phyloP scores from a whole-genome alignment of 257 asterid species.

The Rauvolfia tetraphylla region DNA sequence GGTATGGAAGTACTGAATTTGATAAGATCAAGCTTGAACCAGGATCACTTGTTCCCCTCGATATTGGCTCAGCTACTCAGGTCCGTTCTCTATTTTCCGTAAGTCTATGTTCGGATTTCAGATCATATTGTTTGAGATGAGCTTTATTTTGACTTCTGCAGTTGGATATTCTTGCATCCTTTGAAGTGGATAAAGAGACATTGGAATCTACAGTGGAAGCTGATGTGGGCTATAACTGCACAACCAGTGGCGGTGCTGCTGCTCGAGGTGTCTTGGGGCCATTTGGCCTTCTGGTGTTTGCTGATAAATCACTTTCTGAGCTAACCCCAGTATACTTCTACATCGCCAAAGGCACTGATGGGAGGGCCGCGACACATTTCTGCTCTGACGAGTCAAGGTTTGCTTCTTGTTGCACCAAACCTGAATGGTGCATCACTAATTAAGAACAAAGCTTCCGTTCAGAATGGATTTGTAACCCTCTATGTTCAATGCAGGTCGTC shows the following conservation, averaged over 20 bases:
- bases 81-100: constrained; percentile 21
- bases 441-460: neutral
- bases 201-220: constrained; percentile 29
- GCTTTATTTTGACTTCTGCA: constrained; percentile 25
- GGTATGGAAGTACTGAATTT: constrained; percentile 41
- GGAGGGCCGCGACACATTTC: constrained; percentile 49
- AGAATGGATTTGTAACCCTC: neutral
- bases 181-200: constrained; percentile 41
- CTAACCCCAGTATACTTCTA: constrained; percentile 73
- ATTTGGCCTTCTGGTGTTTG: constrained; percentile 67
- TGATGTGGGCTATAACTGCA: constrained; percentile 41
- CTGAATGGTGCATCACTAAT: neutral
- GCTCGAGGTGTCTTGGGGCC: constrained; percentile 73
- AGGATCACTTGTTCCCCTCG: constrained; percentile 62
- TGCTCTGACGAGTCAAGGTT: constrained; percentile 75
- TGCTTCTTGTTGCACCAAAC: constrained; percentile 4
- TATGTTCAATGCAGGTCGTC: constrained; percentile 55
- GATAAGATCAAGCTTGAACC: constrained; percentile 53
- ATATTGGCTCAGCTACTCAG: constrained; percentile 54
- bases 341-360: constrained; percentile 45
- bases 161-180: constrained; percentile 64
- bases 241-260: constrained; percentile 65
- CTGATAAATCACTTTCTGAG: constrained; percentile 49
- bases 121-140: neutral
- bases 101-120: too few relatives aligned